Evolutionary conservation across 805 yeast species (phyloP), one percentile per base, ranked within the genome.

Genomic region (Candida gorgasii): DNA sequence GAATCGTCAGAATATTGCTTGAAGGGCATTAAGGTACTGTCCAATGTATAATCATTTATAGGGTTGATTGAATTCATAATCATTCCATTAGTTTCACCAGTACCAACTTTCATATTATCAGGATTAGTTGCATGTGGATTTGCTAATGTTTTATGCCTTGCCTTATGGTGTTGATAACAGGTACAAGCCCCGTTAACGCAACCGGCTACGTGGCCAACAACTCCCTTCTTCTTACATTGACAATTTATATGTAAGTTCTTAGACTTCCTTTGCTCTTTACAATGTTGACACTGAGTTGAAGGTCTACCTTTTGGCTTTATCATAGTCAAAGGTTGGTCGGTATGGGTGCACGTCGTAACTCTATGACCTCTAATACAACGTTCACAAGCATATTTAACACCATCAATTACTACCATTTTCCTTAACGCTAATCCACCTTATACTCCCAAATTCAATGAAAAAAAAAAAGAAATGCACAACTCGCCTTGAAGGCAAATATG

Each of bases 271-370:
- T 82, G 77, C 44, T 84, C 88, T 48, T 89, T 81, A 59, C 96
- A 92, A 58, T 86, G 95, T 28, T 76, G 72, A 57, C 98, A 92
- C 57, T 89, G 96, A 1, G 96, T 83, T 0, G 96, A 82, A 1
- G 99, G 99, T 43, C 99, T 73, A 3, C 99, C 99, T 59, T 93
- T 93, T 13, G 96, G 97, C 59, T 93, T 93, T 61, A 93, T 92
- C 86, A 85, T 85, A 59, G 86, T 84, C 52, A 93, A 69, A 4
- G 95, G 95, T 57, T 87, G 88, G 52, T 93, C 96, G 0, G 90
- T 80, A 61, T 93, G 99, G 34, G 84, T 82, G 64, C 99, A 93
- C 2, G 95, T 81, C 1, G 97, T 86, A 35, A 92, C 99, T 41
- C 99, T 73, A 59, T 93, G 99, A 33, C 99, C 99, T 47, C 99